A percentile compares a stretch with the other conserved stretches of the same genome.
Conservation (phyloP, 2,329 filamentous ascomycete genomes). For the Cercospora berteroae region DNA sequence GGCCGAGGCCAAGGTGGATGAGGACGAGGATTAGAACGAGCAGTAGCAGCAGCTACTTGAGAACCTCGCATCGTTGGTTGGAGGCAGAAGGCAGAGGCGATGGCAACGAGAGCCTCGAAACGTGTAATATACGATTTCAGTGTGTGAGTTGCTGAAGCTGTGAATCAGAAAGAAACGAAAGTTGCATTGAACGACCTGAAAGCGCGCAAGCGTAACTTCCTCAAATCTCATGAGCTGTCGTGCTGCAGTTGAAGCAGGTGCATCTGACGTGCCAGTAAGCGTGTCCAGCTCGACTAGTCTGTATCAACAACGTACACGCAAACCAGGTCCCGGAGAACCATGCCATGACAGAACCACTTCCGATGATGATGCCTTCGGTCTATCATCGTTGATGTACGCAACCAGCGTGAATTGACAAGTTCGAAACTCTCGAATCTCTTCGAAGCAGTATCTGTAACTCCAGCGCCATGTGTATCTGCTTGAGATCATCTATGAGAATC, state of each 20-base stretch:
- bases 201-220: neutral
- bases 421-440: neutral
- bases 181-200: neutral
- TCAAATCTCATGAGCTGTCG: neutral
- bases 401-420: neutral
- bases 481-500: neutral
- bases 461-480: neutral
- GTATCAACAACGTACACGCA: neutral
- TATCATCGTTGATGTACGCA: neutral
- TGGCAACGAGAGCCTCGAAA: neutral
- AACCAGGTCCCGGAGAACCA: too few relatives aligned
- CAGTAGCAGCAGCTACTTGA: neutral
- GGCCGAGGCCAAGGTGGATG: constrained; percentile 27
- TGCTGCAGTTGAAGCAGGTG: neutral
- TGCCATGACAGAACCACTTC: too few relatives aligned
- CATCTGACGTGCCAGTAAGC: neutral
- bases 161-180: neutral
- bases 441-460: neutral
- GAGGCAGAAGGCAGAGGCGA: neutral
- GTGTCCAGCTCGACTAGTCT: neutral
- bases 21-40: constrained; percentile 18
- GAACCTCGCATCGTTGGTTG: neutral
- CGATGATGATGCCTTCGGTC: too few relatives aligned
- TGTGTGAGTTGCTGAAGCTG: neutral
- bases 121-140: neutral